Evolutionary conservation across 441 rosid species (phyloP), one percentile per base, ranked within the genome.

Genomic region (Kokia cookei): DNA sequence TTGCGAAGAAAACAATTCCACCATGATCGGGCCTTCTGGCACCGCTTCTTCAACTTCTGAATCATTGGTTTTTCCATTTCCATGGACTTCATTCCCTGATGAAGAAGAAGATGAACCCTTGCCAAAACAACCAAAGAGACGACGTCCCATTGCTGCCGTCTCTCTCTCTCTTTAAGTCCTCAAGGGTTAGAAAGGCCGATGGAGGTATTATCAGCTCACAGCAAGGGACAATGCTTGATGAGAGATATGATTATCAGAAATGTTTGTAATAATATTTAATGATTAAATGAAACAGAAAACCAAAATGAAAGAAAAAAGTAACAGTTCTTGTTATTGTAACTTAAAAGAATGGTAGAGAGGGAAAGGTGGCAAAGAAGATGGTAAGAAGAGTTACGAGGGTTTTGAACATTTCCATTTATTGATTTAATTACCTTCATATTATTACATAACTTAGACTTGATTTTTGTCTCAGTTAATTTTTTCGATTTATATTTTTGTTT

Each of bases 1-100:
- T 78, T 94, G 97, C 0, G 98, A 94, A 1, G 97, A 86, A 82
- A 93, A 92, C 47, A 90, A 82, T 86, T 93, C 94, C 75, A 93
- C 90, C 73, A 93, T 65, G 42, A 93, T 85, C 3, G 90, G 85
- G 68, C 87, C 96, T 19, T 87, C 88, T 2, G 79, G 83, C 0
- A 77, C 7, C 54, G 54, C n/a, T 32, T 71, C 58, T n/a, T 32
- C 57, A n/a, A 13, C 69, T 22, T 7, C 57, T 6, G 55, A 9
- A 27, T 10, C 66, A 32, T 72, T 72, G 57, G 32, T 3, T 17
- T 43, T 3, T 57, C 62, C 72, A 32, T 45, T 11, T 45, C 14
- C 40, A 5, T 72, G 47, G 76, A 61, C 47, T 7, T 48, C 72
- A 66, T 69, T 77, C 3, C 35, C 47, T 29, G 78, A 59, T 0